A percentile compares a stretch with the other conserved stretches of the same genome.
Evolutionary conservation across 306 rosid genomes (phyloP).

Genomic region (Hippophae rhamnoides): DNA sequence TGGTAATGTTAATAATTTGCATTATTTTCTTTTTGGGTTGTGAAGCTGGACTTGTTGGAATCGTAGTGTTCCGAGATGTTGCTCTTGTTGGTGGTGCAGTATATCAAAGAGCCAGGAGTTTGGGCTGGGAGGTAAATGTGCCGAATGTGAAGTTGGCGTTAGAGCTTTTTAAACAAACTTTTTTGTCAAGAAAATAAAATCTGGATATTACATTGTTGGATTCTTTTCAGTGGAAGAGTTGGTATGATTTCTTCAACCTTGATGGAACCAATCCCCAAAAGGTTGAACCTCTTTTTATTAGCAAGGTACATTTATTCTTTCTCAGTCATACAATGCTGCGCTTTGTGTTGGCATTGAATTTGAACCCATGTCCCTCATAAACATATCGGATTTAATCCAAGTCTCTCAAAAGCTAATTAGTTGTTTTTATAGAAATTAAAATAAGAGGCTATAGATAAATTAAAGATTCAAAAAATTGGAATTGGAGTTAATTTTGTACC

Average conservation of each 20-base stretch:
- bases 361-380: too few relatives aligned
- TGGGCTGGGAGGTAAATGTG: conserved; percentile 69
- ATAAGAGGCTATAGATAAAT: background rate
- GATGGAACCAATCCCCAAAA: conserved; percentile 60
- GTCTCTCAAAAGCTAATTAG: background rate
- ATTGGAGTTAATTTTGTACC: background rate
- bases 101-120: conserved; percentile 60
- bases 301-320: conserved; percentile 54
- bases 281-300: conserved; percentile 79
- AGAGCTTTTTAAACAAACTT: conserved; percentile 2
- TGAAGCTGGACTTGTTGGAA: conserved; percentile 84
- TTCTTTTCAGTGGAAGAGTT: conserved; percentile 65
- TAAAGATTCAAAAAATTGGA: background rate
- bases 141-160: background rate
- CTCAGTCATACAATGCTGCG: background rate
- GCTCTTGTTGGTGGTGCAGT: conserved; percentile 76
- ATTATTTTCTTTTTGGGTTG: conserved; percentile 18
- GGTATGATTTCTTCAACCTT: conserved; percentile 70
- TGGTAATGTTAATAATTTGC: conserved; percentile 4
- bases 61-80: conserved; percentile 75
- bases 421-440: background rate
- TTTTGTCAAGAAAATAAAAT: conserved; percentile 9
- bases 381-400: too few relatives aligned
- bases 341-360: background rate
- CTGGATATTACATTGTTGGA: conserved; percentile 1